These are phyloP conservation scores for Pseudogymnoascus destructans DNA, from an alignment of 2,329 filamentous ascomycete species.

Conservation along the genomic window DNA sequence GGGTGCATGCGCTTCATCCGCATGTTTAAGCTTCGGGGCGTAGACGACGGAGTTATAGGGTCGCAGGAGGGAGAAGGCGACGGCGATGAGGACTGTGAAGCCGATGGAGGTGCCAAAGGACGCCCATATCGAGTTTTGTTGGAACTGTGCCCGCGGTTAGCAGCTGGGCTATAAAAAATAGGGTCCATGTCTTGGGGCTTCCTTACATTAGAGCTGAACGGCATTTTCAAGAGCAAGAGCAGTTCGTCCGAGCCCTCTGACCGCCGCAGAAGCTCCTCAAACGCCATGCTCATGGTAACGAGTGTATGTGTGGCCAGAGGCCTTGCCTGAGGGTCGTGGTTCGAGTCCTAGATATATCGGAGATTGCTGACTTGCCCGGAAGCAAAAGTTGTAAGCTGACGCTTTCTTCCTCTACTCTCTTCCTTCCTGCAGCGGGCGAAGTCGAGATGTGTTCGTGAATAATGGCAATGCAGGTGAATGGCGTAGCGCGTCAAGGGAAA, in stretches of 20 bases:
- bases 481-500: not conserved
- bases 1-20: slow-evolving; percentile 78
- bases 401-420: not conserved
- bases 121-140: slow-evolving; percentile 53
- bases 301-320: slow-evolving; percentile 8
- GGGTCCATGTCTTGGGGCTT: not conserved
- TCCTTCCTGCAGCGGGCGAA: not conserved
- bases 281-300: not conserved
- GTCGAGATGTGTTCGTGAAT: not conserved
- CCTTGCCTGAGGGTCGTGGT: not conserved
- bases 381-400: not conserved
- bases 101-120: slow-evolving; percentile 70
- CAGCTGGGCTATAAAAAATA: slow-evolving; percentile 9
- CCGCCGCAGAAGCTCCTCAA: not conserved
- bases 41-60: slow-evolving; percentile 90
- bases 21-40: slow-evolving; percentile 84
- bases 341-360: not conserved
- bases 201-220: slow-evolving; percentile 19
- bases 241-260: slow-evolving; percentile 16
- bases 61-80: slow-evolving; percentile 77
- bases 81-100: slow-evolving; percentile 57
- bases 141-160: slow-evolving; percentile 17
- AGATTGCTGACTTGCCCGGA: not conserved
- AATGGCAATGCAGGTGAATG: not conserved
- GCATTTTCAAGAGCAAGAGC: slow-evolving; percentile 22